A percentile compares a stretch with the other conserved stretches of the same genome.
Evolutionary conservation across 257 asterid species (phyloP).

Genomic region (Solanum lycopersicoides): DNA sequence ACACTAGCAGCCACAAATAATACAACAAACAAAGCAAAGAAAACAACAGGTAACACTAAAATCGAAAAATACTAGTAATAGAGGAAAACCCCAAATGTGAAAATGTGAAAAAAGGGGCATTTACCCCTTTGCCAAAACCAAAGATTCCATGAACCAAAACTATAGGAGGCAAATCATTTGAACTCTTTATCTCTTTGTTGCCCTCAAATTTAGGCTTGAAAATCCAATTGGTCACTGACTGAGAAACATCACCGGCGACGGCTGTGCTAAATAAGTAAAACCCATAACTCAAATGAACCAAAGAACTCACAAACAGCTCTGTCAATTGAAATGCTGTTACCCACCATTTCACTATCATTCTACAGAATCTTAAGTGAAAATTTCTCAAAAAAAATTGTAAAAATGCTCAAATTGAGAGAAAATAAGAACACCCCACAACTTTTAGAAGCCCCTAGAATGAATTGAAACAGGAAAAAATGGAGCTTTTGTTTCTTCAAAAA

Average conservation of each 20-base stretch:
- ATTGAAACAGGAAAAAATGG: neutral
- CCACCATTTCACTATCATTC: constrained; percentile 62
- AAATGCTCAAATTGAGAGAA: neutral
- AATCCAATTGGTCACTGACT: constrained; percentile 41
- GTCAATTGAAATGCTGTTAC: constrained; percentile 39
- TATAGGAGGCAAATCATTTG: constrained; percentile 71
- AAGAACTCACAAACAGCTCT: constrained; percentile 57
- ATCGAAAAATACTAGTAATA: neutral
- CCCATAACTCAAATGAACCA: constrained; percentile 81
- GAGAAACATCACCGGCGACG: constrained; percentile 75
- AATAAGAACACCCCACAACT: neutral
- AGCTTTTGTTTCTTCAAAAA: neutral
- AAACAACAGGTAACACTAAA: neutral
- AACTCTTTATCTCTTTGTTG: constrained; percentile 15
- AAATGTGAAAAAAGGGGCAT: neutral
- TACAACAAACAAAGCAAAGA: too few relatives aligned
- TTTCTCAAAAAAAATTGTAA: neutral
- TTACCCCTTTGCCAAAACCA: constrained; percentile 98
- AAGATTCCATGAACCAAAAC: constrained; percentile 90
- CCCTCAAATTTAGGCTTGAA: constrained; percentile 51
- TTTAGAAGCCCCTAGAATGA: neutral
- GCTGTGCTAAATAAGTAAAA: constrained; percentile 85
- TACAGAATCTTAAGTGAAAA: neutral
- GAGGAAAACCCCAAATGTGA: neutral
- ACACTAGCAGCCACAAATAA: neutral